A percentile compares a stretch with the other conserved stretches of the same genome.
phyloP scores from a whole-genome alignment of 2,329 filamentous ascomycete genomes.

The Fusarium coicis region DNA sequence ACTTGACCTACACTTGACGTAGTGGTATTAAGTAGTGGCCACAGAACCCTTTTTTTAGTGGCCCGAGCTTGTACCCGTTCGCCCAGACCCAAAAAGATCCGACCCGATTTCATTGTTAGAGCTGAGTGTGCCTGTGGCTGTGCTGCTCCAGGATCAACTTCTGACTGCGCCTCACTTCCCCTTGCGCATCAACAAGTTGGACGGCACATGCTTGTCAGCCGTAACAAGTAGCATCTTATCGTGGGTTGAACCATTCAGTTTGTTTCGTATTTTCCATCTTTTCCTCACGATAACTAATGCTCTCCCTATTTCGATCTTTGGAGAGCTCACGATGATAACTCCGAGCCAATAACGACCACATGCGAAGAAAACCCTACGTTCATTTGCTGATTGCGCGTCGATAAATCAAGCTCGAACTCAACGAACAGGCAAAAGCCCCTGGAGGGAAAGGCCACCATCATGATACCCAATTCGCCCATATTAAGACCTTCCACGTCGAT shows the following conservation, averaged over 20 bases:
- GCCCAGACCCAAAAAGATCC: constrained; percentile 13
- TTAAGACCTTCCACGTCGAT: constrained; percentile 77
- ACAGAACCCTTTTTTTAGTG: constrained; percentile 36
- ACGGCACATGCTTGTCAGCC: constrained; percentile 33
- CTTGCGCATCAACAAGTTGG: constrained; percentile 15
- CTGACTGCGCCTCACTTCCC: constrained; percentile 39
- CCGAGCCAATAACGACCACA: constrained; percentile 24
- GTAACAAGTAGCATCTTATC: constrained; percentile 20
- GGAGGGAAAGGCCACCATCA: constrained; percentile 57
- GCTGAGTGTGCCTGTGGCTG: constrained; percentile 36
- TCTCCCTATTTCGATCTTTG: not conserved
- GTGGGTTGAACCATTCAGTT: constrained; percentile 12
- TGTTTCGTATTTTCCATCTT: constrained; percentile 12
- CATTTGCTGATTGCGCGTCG: constrained; percentile 17
- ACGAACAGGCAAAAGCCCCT: constrained; percentile 46
- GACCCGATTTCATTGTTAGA: not conserved
- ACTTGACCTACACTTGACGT: constrained; percentile 14
- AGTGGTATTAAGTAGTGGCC: constrained; percentile 12
- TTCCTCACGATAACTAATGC: not conserved
- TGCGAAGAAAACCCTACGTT: constrained; percentile 23
- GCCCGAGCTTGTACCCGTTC: constrained; percentile 25
- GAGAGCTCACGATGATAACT: constrained; percentile 32
- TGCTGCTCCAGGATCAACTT: constrained; percentile 12
- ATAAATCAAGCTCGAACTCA: constrained; percentile 14
- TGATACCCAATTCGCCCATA: constrained; percentile 75